Conservation (phyloP, 2,329 filamentous ascomycete species). For the Arthrocladium fulminans region DNA sequence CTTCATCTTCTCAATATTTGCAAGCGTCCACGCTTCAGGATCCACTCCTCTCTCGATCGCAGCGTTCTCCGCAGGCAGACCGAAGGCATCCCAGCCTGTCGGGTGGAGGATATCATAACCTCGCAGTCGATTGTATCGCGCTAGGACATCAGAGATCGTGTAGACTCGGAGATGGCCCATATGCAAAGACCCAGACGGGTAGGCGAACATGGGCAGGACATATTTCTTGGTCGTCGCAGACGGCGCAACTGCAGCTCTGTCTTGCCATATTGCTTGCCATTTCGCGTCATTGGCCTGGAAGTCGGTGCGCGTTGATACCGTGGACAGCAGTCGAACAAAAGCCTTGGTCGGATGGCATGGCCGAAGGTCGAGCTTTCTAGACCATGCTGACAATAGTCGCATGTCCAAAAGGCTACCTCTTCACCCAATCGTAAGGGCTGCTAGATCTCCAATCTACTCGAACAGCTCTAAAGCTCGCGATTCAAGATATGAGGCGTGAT, state of each 20-base stretch:
- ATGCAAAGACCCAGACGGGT: constrained; percentile 78
- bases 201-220: constrained; percentile 86
- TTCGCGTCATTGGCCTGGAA: constrained; percentile 43
- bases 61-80: constrained; percentile 82
- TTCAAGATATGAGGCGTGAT: no score
- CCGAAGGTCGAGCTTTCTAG: not conserved
- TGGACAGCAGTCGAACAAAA: not conserved
- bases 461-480: no score
- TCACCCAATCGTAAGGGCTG: no score
- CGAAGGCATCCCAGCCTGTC: constrained; percentile 95
- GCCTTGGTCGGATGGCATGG: not conserved
- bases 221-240: constrained; percentile 44
- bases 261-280: constrained; percentile 46
- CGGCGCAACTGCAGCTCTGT: not conserved
- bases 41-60: constrained; percentile 73
- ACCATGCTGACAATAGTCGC: constrained; percentile 6
- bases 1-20: constrained; percentile 80
- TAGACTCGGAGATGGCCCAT: constrained; percentile 83
- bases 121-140: constrained; percentile 65
- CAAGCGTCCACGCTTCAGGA: constrained; percentile 67
- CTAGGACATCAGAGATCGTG: constrained; percentile 78
- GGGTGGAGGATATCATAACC: constrained; percentile 70
- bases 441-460: no score
- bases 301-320: constrained; percentile 27
- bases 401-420: not conserved